Conservation (phyloP, 768 basidiomycete genomes). For the Punctularia strigosozonata region DNA sequence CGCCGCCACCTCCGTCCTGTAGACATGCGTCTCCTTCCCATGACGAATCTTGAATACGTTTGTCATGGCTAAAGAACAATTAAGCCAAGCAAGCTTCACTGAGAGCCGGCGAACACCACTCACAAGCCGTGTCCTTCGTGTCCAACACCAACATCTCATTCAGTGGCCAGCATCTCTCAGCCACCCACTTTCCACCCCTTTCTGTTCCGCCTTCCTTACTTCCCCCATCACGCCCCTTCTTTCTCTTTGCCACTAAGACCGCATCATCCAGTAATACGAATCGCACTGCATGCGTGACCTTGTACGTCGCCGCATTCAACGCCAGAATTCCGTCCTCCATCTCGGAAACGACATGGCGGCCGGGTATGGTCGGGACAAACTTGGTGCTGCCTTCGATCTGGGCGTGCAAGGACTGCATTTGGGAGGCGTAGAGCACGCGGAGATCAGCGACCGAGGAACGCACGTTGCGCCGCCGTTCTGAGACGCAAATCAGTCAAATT, state of each 20-base stretch:
- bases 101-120: constrained; percentile 13
- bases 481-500: constrained; percentile 1
- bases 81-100: not conserved
- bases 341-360: constrained; percentile 84
- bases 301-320: constrained; percentile 92
- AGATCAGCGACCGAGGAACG: constrained; percentile 96
- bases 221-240: constrained; percentile 48
- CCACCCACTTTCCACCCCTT: constrained; percentile 71
- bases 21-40: constrained; percentile 91
- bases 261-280: constrained; percentile 90
- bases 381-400: constrained; percentile 93
- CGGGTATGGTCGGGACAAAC: constrained; percentile 84
- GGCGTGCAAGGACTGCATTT: constrained; percentile 83
- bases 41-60: constrained; percentile 95
- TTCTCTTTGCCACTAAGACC: constrained; percentile 73
- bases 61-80: constrained; percentile 46
- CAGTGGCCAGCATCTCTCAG: constrained; percentile 87
- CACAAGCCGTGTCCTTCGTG: constrained; percentile 89
- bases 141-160: constrained; percentile 93
- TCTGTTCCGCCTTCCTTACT: constrained; percentile 26
- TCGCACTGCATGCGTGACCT: constrained; percentile 74
- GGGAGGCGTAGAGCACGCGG: constrained; percentile 85
- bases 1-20: constrained; percentile 65
- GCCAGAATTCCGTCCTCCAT: constrained; percentile 72
- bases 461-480: constrained; percentile 45